Evolutionary conservation across 1,139 yeast species (phyloP), one percentile per base, ranked within the genome.

Genomic region (Hyphopichia fennica): DNA sequence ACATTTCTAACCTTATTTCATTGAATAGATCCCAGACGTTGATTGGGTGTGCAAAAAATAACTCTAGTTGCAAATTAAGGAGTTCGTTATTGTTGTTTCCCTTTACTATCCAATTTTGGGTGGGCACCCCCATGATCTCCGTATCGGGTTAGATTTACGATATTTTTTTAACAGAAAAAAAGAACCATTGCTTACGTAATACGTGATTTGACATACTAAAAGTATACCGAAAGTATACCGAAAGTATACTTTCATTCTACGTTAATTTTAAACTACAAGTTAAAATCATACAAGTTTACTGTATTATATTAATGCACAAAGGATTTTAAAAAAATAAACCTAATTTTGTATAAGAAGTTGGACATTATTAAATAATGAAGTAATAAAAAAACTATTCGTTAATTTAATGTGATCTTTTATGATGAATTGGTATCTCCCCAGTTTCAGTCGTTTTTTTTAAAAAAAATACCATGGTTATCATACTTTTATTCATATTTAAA

Each of bases 241-340:
- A 11, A 10, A 9, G 28, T 7, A 9, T 25, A 7, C 8, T 5
- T 25, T 11, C 4, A 25, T 11, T 25, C 11, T 11, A n/a, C 13
- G 11, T 3, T 25, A 7, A 11, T 8, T 8, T 4, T n/a, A 25
- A 11, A 7, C 8, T 25, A 22, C 23, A 22, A 22, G 23, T 6
- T 25, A 7, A 4, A 5, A 11, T 9, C 8, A n/a, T 28, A 28
- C 31, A 28, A 15, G 31, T 5, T 33, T 19, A 19, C 25, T 33
- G 35, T 33, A 33, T 19, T 33, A 33, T 19, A 33, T 19, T 33
- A 33, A 33, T 33, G 35, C 35, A 33, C 35, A 33, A 19, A 33
- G 35, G 35, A 33, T 19, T 17, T 18, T 33, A 33, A 33, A 20
- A 33, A 33, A 20, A 13, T 19, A 33, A 33, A n/a, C 35, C 35